Evolutionary conservation across 257 asterid species (phyloP), one percentile per base, ranked within the genome.

Genomic region (Apocynum venetum): DNA sequence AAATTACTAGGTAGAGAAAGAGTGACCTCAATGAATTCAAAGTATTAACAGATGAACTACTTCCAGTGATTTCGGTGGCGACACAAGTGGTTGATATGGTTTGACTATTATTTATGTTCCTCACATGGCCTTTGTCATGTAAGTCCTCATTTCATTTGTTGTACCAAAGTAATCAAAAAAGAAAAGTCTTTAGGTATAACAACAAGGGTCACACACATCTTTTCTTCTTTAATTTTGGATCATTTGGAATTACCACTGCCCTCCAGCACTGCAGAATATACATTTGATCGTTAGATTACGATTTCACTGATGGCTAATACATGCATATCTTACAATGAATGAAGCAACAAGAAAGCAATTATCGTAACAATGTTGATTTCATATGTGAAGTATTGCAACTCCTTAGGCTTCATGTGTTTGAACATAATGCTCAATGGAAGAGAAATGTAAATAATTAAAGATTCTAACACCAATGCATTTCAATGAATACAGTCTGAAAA

Each of bases 71-170:
- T 81, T 77, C 68, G 38, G 75, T 64, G 74, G 20, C 14, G 41
- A 59, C 47, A 68, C 12, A 77, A 69, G 83, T 71, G 35, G 81
- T 56, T 82, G 83, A 82, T 75, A 15, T 76, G 31, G 59, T 79
- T 73, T 77, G 80, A 74, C 77, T 48, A 38, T 79, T 65, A 87
- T 83, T 85, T 81, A 83, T 64, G 74, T 72, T 51, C 55, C 51
- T 83, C 89, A 87, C 87, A 73, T 81, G 88, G 60, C 47, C 25
- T 6, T 76, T 64, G 9, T 55, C 35, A 47, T 79, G 69, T 65
- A 53, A 11, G 60, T 17, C 6, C 76, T 55, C 63, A 76, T 13
- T 51, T 56, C 15, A 8, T 59, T 47, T 65, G 46, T 56, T 73
- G 15, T 68, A 49, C 38, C 46, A 40, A 36, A 35, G 13, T 38